phyloP scores from a whole-genome alignment of 257 asterid genomes.

The Ilex asprella region DNA sequence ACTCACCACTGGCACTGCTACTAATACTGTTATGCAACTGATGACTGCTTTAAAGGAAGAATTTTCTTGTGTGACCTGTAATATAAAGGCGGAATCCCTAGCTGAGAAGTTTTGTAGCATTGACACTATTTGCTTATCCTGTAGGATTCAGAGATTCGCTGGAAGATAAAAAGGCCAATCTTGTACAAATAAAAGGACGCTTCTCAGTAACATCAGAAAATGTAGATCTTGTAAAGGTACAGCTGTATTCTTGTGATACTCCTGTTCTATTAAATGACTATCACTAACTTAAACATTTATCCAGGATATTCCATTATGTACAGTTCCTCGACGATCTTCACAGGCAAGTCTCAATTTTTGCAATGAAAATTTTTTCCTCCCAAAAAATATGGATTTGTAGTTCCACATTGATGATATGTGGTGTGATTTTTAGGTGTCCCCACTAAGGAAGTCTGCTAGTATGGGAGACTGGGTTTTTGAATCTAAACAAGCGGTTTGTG shows the following conservation, averaged over 20 bases:
- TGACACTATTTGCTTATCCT: slow-evolving; percentile 7
- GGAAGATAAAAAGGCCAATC: slow-evolving; percentile 78
- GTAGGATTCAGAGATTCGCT: slow-evolving; percentile 73
- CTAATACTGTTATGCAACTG: background rate
- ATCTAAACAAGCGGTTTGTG: slow-evolving; percentile 67
- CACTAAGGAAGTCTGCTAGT: slow-evolving; percentile 92
- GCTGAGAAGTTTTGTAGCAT: slow-evolving; percentile 5
- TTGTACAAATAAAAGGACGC: slow-evolving; percentile 97
- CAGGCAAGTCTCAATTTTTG: slow-evolving; percentile 44
- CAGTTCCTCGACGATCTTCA: slow-evolving; percentile 67
- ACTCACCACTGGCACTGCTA: background rate
- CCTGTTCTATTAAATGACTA: slow-evolving; percentile 13
- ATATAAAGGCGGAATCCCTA: background rate
- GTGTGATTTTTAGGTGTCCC: slow-evolving; percentile 62
- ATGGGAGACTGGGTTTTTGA: slow-evolving; percentile 88
- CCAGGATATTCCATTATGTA: slow-evolving; percentile 76
- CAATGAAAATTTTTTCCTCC: slow-evolving; percentile 9
- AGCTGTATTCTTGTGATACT: slow-evolving; percentile 13
- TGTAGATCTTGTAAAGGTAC: slow-evolving; percentile 96
- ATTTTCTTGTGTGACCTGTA: background rate
- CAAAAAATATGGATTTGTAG: slow-evolving; percentile 17
- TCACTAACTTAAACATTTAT: slow-evolving; percentile 40
- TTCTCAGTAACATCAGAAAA: slow-evolving; percentile 98
- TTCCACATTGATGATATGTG: slow-evolving; percentile 18
- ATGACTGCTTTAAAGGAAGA: background rate